Evolutionary conservation across 169 alveolate species (phyloP).

Genomic region (Eimeria praecox): DNA sequence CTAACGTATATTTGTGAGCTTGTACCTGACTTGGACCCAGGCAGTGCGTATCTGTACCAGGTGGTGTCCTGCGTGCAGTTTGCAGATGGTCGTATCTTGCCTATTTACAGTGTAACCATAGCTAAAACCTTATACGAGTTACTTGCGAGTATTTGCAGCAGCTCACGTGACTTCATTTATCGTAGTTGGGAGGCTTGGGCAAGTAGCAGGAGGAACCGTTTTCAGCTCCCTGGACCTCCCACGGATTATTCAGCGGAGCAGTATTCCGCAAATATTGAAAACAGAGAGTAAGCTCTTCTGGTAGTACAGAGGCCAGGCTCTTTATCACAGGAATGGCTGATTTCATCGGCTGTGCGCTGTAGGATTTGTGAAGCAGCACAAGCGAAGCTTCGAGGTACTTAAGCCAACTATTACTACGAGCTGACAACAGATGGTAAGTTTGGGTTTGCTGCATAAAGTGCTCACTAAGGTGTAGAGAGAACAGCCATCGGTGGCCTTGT

Average conservation of each 20-base stretch:
- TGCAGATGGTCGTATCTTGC: neutral
- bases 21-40: neutral
- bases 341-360: neutral
- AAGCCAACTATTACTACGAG: neutral
- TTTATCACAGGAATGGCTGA: neutral
- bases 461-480: neutral
- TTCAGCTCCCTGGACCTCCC: neutral
- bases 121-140: no score
- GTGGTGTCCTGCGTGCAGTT: neutral
- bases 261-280: neutral
- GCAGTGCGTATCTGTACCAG: neutral
- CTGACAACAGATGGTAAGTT: neutral
- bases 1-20: neutral
- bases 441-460: neutral
- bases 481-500: neutral
- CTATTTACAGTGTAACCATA: neutral
- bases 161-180: no score
- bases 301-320: neutral
- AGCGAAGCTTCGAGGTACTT: neutral
- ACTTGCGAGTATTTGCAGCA: neutral
- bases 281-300: slow-evolving; percentile 9
- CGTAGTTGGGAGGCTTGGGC: no score
- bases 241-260: neutral
- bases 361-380: neutral
- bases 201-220: neutral